Percentiles rank a stretch among this genome's conserved stretches.
Conservation (phyloP, 805 yeast genomes). For the Monosporozyma unispora region DNA sequence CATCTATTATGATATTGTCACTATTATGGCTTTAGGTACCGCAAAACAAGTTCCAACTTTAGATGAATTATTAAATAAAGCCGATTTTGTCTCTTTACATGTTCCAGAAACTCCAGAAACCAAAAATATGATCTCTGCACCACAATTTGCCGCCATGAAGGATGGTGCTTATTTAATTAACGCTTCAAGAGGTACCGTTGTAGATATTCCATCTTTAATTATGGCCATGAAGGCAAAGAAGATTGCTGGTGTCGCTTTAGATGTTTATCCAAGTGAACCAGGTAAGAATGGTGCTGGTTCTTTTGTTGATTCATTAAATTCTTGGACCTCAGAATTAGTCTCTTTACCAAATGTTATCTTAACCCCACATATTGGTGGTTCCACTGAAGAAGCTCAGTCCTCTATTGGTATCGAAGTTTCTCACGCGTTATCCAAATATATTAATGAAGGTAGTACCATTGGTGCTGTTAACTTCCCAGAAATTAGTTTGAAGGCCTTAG, state of each 20-base stretch:
- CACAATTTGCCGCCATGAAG: conserved; percentile 93
- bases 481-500: conserved; percentile 80
- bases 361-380: conserved; percentile 98
- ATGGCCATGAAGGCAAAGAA: conserved; percentile 88
- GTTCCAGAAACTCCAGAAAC: conserved; percentile 95
- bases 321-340: conserved; percentile 76
- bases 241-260: conserved; percentile 94
- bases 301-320: conserved; percentile 65
- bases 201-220: conserved; percentile 89
- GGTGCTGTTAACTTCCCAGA: conserved; percentile 99
- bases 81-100: conserved; percentile 89
- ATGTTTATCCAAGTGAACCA: conserved; percentile 95
- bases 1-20: conserved; percentile 79
- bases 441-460: conserved; percentile 88
- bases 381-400: conserved; percentile 97
- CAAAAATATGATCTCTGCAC: conserved; percentile 75
- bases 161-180: conserved; percentile 90
- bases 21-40: conserved; percentile 95
- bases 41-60: conserved; percentile 85
- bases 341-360: conserved; percentile 80
- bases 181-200: conserved; percentile 96
- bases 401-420: conserved; percentile 97
- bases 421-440: conserved; percentile 74
- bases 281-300: conserved; percentile 86
- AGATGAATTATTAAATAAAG: conserved; percentile 65